Conservation (phyloP, 2,329 filamentous ascomycete species). For the Aspergillus calidoustus region DNA sequence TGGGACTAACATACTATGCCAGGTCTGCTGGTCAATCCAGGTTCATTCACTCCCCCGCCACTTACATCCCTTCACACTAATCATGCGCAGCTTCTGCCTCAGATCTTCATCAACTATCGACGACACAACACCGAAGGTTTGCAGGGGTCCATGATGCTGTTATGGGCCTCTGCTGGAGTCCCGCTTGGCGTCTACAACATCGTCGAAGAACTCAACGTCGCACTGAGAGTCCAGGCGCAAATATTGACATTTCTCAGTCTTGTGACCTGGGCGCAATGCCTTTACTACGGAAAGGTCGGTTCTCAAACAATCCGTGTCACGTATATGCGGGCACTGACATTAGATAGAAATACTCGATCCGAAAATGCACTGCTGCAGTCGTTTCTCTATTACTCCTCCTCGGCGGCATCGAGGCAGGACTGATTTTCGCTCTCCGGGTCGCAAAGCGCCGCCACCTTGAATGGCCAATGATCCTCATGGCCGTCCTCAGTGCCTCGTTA, state of each 20-base stretch:
- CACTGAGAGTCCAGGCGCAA: conserved; percentile 60
- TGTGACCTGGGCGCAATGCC: conserved; percentile 61
- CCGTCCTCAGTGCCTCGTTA: conserved; percentile 65
- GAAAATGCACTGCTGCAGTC: conserved; percentile 55
- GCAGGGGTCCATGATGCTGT: conserved; percentile 72
- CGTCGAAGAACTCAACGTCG: conserved; percentile 57
- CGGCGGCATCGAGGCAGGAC: conserved; percentile 61
- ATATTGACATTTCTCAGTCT: conserved; percentile 58
- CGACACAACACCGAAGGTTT: conserved; percentile 69
- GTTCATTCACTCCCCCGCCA: conserved; percentile 39
- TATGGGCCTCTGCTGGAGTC: conserved; percentile 69
- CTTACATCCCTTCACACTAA: neutral
- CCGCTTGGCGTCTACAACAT: conserved; percentile 68
- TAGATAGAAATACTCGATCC: conserved; percentile 57
- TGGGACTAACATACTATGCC: conserved; percentile 2
- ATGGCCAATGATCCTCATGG: conserved; percentile 71
- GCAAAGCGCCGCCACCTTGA: conserved; percentile 51
- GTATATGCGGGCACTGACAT: neutral
- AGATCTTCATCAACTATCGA: conserved; percentile 70
- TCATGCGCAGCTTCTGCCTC: conserved; percentile 63
- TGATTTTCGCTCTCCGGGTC: conserved; percentile 62
- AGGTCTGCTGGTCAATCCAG: conserved; percentile 69
- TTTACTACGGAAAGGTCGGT: conserved; percentile 54
- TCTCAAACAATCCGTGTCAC: neutral
- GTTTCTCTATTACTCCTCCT: conserved; percentile 59